A percentile compares a stretch with the other conserved stretches of the same genome.
Conservation (phyloP, 225 moss, liverwort and hornwort genomes). For the Bryoerythrophyllum caledonicum region DNA sequence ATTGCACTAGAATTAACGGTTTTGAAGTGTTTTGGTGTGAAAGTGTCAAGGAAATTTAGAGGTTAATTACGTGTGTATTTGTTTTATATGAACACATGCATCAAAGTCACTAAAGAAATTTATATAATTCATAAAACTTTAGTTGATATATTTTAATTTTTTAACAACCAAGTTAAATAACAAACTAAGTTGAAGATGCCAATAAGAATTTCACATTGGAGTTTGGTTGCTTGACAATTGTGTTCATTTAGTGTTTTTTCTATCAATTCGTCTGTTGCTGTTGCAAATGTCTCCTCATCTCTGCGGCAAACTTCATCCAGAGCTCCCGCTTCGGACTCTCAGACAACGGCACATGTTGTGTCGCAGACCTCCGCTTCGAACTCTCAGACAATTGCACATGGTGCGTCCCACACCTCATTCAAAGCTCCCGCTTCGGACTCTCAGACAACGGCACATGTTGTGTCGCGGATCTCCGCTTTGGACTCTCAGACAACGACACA, state of each 20-base stretch:
- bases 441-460: constrained; percentile 44
- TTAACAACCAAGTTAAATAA: too few relatives aligned
- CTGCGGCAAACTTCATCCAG: constrained; percentile 37
- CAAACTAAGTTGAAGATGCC: constrained; percentile 1
- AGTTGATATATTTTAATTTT: too few relatives aligned
- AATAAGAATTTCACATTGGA: constrained; percentile 24
- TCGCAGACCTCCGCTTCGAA: too few relatives aligned
- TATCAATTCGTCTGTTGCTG: constrained; percentile 39
- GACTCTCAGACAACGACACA: too few relatives aligned
- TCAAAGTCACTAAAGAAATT: too few relatives aligned
- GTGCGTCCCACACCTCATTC: constrained; percentile 27
- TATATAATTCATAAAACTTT: too few relatives aligned
- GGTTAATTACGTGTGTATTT: too few relatives aligned
- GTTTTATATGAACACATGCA: too few relatives aligned
- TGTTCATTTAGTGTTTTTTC: constrained; percentile 31
- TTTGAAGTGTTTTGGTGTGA: too few relatives aligned
- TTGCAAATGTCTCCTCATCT: constrained; percentile 31
- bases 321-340: constrained; percentile 58
- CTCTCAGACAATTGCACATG: too few relatives aligned
- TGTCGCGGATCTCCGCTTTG: neutral
- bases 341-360: constrained; percentile 35
- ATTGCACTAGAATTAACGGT: too few relatives aligned
- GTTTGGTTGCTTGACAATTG: constrained; percentile 29
- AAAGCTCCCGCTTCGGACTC: constrained; percentile 53
- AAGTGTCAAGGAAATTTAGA: too few relatives aligned